Evolutionary conservation across 2,329 filamentous ascomycete genomes (phyloP).

Genomic region (Cucurbitaria berberidis): DNA sequence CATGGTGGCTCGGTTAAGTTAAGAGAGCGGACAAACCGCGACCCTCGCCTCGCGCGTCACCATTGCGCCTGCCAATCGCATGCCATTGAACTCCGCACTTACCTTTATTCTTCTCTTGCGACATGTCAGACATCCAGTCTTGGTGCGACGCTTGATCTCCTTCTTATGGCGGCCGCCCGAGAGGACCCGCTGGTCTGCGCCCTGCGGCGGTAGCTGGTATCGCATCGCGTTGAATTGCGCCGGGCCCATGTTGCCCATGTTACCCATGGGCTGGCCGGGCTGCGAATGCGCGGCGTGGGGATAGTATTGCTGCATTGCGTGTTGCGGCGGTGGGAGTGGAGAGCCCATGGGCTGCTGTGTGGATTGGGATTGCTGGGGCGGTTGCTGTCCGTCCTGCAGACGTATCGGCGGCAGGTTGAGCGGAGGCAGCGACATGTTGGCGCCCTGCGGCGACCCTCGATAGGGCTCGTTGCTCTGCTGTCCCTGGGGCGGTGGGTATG

Average conservation of each 20-base stretch:
- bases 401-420: constrained; percentile 60
- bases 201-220: constrained; percentile 61
- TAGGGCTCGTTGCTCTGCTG: constrained; percentile 51
- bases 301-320: constrained; percentile 61
- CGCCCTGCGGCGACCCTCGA: constrained; percentile 54
- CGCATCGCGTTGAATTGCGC: constrained; percentile 58
- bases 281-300: constrained; percentile 48
- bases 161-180: constrained; percentile 70
- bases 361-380: constrained; percentile 35
- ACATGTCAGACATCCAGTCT: constrained; percentile 70
- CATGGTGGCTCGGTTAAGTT: constrained; percentile 40
- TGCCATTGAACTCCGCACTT: constrained; percentile 37
- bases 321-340: constrained; percentile 60
- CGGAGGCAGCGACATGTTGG: constrained; percentile 53
- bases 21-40: constrained; percentile 26
- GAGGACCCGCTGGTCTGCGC: constrained; percentile 59
- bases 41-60: constrained; percentile 29
- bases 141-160: constrained; percentile 77
- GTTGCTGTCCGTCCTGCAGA: constrained; percentile 54
- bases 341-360: constrained; percentile 57
- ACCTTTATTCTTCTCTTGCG: constrained; percentile 74
- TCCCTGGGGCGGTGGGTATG: constrained; percentile 53
- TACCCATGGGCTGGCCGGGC: constrained; percentile 58
- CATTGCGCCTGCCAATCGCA: constrained; percentile 34
- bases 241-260: constrained; percentile 56